These are phyloP conservation scores for Cyclaneusma minus DNA, from an alignment of 2,329 filamentous ascomycete species.

Conservation along the genomic window DNA sequence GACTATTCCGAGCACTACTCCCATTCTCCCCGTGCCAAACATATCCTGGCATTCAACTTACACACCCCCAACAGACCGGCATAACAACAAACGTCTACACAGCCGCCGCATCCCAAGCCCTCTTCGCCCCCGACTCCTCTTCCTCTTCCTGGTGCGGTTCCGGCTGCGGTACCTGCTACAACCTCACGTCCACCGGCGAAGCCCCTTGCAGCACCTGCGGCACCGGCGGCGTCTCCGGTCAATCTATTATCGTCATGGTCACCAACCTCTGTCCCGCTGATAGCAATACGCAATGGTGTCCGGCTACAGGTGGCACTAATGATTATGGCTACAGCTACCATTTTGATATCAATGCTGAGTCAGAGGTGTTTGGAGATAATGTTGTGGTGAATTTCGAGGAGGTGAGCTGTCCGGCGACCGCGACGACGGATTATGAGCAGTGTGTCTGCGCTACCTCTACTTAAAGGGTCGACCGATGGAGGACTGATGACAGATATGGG, in stretches of 20 bases:
- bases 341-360: conserved; percentile 21
- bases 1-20: too few relatives aligned
- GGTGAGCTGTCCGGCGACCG: conserved; percentile 16
- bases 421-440: conserved; percentile 12
- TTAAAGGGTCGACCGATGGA: too few relatives aligned
- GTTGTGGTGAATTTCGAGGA: conserved; percentile 18
- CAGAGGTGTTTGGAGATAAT: conserved; percentile 19
- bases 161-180: conserved; percentile 16
- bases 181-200: conserved; percentile 15
- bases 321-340: conserved; percentile 20
- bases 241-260: conserved; percentile 16
- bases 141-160: conserved; percentile 14
- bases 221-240: conserved; percentile 10
- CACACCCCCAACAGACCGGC: conserved; percentile 3
- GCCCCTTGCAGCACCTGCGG: conserved; percentile 12
- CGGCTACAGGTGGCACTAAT: conserved; percentile 16
- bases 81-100: conserved; percentile 10
- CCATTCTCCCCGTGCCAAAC: background rate
- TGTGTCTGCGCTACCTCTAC: conserved; percentile 10
- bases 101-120: conserved; percentile 13
- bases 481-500: too few relatives aligned
- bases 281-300: conserved; percentile 21
- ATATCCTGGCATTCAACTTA: too few relatives aligned
- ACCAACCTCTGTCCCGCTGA: conserved; percentile 21
- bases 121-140: conserved; percentile 7